Conservation (phyloP, 192 early-diverging fungal species). For the Geosiphon pyriformis region DNA sequence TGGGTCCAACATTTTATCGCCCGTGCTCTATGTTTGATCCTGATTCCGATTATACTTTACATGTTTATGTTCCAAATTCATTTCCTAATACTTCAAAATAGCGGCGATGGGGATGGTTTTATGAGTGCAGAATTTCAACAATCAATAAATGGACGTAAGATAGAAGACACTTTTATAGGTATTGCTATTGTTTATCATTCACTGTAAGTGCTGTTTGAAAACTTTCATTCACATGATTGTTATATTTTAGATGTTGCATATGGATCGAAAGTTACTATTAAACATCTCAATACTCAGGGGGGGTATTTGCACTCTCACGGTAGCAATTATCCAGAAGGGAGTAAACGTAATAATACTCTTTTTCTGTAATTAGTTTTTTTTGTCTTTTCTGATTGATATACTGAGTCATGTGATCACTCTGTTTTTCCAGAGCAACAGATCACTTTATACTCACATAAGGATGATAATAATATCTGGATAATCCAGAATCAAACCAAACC, state of each 20-base stretch:
- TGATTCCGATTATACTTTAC: slow-evolving; percentile 74
- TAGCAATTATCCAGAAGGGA: slow-evolving; percentile 62
- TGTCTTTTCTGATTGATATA: neutral
- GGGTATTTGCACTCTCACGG: slow-evolving; percentile 75
- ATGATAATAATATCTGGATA: slow-evolving; percentile 84
- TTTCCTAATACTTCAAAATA: slow-evolving; percentile 69
- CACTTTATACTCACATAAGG: slow-evolving; percentile 52
- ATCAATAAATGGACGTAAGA: slow-evolving; percentile 63
- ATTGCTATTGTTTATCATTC: slow-evolving; percentile 41
- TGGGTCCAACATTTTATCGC: slow-evolving; percentile 72
- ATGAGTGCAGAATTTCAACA: slow-evolving; percentile 88
- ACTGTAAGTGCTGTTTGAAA: neutral
- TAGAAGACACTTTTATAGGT: slow-evolving; percentile 45
- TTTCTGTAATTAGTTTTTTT: neutral
- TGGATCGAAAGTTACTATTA: slow-evolving; percentile 55
- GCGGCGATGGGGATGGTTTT: slow-evolving; percentile 89
- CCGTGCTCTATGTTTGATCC: slow-evolving; percentile 75
- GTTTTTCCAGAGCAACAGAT: slow-evolving; percentile 37
- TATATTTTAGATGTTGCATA: slow-evolving; percentile 53
- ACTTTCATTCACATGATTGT: neutral
- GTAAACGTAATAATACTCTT: slow-evolving; percentile 52
- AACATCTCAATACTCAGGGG: slow-evolving; percentile 66
- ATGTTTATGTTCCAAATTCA: slow-evolving; percentile 85
- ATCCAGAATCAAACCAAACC: slow-evolving; percentile 37
- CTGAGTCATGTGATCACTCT: neutral